These are phyloP conservation scores for Salvia rosmarinus DNA, from an alignment of 257 asterid genomes.

Conservation along the genomic window DNA sequence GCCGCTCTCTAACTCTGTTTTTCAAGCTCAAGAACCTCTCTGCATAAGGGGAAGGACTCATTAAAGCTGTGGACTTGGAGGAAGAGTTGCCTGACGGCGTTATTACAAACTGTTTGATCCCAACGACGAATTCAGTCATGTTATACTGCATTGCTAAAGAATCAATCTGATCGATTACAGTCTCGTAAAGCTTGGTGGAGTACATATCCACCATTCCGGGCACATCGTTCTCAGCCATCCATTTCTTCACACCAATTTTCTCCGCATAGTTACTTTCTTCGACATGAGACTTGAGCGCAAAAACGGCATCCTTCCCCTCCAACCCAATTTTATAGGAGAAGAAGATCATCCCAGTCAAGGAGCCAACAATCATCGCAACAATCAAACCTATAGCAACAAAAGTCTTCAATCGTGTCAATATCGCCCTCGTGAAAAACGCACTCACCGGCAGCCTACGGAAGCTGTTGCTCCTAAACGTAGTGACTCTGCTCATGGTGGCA, in stretches of 20 bases:
- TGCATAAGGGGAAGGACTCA: conserved; percentile 68
- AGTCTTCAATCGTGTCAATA: conserved; percentile 68
- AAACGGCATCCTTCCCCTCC: conserved; percentile 91
- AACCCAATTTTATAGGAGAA: conserved; percentile 86
- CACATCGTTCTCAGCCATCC: conserved; percentile 97
- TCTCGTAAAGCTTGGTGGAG: conserved; percentile 69
- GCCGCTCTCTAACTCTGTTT: conserved; percentile 57
- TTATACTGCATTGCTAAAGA: conserved; percentile 81
- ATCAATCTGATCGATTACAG: conserved; percentile 82
- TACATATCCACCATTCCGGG: conserved; percentile 90
- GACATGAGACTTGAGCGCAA: conserved; percentile 76
- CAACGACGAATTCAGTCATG: conserved; percentile 77
- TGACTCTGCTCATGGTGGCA: conserved; percentile 70
- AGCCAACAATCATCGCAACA: conserved; percentile 71
- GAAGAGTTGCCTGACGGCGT: conserved; percentile 52
- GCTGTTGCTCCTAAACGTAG: conserved; percentile 73
- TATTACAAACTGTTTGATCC: conserved; percentile 72
- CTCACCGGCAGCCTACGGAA: conserved; percentile 65
- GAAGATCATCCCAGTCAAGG: conserved; percentile 70
- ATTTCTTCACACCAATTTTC: conserved; percentile 77
- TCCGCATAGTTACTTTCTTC: conserved; percentile 90
- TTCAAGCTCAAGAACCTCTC: conserved; percentile 74
- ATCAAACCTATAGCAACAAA: conserved; percentile 88
- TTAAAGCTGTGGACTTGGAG: conserved; percentile 51
- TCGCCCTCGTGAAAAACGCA: conserved; percentile 75